These are phyloP conservation scores for Mycena galericulata DNA, from an alignment of 768 basidiomycete species.

Conservation along the genomic window DNA sequence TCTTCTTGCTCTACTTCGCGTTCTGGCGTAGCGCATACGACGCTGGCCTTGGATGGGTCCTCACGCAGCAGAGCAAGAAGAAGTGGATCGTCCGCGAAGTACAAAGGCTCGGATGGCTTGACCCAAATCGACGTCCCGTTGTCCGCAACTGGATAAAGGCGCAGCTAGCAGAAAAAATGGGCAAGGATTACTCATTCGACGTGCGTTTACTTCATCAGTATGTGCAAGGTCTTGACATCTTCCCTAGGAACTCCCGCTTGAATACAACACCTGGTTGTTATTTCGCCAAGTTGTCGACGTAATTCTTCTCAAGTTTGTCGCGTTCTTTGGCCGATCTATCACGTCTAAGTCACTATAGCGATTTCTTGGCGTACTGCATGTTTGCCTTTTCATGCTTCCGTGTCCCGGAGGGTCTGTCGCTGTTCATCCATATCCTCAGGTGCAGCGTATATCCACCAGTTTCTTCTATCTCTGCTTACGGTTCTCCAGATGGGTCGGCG, in stretches of 20 bases:
- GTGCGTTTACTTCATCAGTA: constrained; percentile 57
- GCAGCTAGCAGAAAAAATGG: constrained; percentile 94
- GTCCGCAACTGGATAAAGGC: constrained; percentile 86
- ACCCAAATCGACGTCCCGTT: constrained; percentile 69
- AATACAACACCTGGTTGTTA: constrained; percentile 97
- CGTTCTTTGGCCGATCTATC: not conserved
- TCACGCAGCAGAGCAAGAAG: constrained; percentile 95
- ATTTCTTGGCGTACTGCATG: constrained; percentile 94
- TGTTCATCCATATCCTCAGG: constrained; percentile 83
- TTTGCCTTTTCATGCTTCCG: constrained; percentile 96
- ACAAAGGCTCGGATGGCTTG: constrained; percentile 89
- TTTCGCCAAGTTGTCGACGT: constrained; percentile 97
- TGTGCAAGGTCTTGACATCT: constrained; percentile 9
- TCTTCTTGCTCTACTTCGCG: constrained; percentile 92
- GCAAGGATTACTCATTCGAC: constrained; percentile 92
- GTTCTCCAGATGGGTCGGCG: constrained; percentile 82
- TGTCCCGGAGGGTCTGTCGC: constrained; percentile 82
- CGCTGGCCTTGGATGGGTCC: constrained; percentile 91
- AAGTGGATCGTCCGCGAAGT: constrained; percentile 92
- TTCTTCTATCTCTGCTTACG: constrained; percentile 4
- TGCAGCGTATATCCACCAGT: constrained; percentile 39
- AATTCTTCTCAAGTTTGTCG: constrained; percentile 90
- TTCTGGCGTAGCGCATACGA: constrained; percentile 96
- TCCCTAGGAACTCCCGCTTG: constrained; percentile 84
- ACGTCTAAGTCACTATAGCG: constrained; percentile 59